Evolutionary conservation across 2,329 filamentous ascomycete species (phyloP), one percentile per base, ranked within the genome.

Genomic region (Orbilia blumenaviensis): DNA sequence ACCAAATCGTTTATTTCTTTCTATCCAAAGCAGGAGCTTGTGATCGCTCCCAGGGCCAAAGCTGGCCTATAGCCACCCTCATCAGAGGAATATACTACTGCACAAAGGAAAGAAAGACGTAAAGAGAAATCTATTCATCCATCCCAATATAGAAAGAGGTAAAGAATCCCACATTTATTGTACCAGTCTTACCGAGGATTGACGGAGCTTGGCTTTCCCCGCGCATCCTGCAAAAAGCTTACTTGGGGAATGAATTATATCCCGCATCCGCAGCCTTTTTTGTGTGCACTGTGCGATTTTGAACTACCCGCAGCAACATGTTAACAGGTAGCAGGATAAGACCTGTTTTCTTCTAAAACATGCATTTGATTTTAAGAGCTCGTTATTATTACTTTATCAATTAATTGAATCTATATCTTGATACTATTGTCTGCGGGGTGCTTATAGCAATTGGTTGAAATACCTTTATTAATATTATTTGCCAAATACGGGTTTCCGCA

Each of bases 171-270:
- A n/a, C n/a, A n/a, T n/a, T n/a, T n/a, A n/a, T 21, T 52, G 14
- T 21, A n/a, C 56, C 60, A 64, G 23, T 42, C 48, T n/a, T 66
- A 52, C 61, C 68, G 68, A 66, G 50, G 61, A 60, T 60, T 5
- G 25, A 41, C 61, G 61, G 68, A 61, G 32, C 50, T 14, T 73
- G 61, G 61, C 61, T 23, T 54, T 66, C 52, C 68, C 61, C 60
- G 48, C 58, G 63, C 12, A 61, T 23, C 23, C 27, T 32, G 58
- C 27, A 44, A 38, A 25, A 46, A 32, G 48, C 42, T 44, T 46
- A 25, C 18, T 52, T 52, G 34, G 52, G 48, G 29, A 29, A 66
- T 46, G 18, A 64, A 34, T 66, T 66, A 66, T 52, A 62, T 69
- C 54, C 54, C 66, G 66, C 66, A 66, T 58, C 27, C 18, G 10